Conservation (phyloP, 2,329 filamentous ascomycete genomes). For the Pseudovirgaria hyperparasitica region DNA sequence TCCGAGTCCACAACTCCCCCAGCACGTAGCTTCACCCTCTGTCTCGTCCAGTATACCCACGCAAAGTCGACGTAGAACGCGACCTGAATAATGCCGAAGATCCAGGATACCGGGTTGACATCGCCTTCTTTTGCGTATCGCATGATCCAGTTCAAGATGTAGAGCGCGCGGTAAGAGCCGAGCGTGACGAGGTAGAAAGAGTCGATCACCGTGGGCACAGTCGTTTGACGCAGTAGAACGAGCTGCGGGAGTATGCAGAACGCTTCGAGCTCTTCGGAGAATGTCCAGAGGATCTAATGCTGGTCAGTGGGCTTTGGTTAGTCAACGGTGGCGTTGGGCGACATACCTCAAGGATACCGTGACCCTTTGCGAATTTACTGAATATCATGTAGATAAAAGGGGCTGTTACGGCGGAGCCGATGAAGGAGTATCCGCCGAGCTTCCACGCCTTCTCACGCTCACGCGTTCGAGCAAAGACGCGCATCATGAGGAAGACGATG, state of each 20-base stretch:
- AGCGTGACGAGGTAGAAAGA: slow-evolving; percentile 88
- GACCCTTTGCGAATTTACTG: slow-evolving; percentile 32
- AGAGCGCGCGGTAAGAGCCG: slow-evolving; percentile 77
- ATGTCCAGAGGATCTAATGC: slow-evolving; percentile 64
- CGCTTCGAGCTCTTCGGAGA: slow-evolving; percentile 85
- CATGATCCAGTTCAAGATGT: slow-evolving; percentile 83
- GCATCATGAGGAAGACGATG: slow-evolving; percentile 78
- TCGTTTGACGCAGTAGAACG: slow-evolving; percentile 84
- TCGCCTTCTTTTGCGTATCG: slow-evolving; percentile 47
- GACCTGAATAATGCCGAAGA: slow-evolving; percentile 84
- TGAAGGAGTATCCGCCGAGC: slow-evolving; percentile 58
- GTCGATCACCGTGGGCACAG: slow-evolving; percentile 87
- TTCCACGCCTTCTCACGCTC: slow-evolving; percentile 93
- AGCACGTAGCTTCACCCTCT: slow-evolving; percentile 82
- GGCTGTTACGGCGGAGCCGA: slow-evolving; percentile 51
- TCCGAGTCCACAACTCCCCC: slow-evolving; percentile 85
- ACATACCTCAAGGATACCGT: slow-evolving; percentile 27
- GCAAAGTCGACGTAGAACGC: slow-evolving; percentile 86
- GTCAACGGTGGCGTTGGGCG: not conserved
- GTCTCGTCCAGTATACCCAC: slow-evolving; percentile 90
- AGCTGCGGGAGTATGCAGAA: slow-evolving; percentile 85
- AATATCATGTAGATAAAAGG: slow-evolving; percentile 65
- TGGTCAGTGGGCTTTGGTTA: not conserved
- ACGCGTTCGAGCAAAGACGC: slow-evolving; percentile 71
- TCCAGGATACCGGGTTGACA: slow-evolving; percentile 60